Percentiles rank a stretch among this genome's conserved stretches.
Conservation (phyloP, 257 asterid genomes). For the Leptodermis oblonga region DNA sequence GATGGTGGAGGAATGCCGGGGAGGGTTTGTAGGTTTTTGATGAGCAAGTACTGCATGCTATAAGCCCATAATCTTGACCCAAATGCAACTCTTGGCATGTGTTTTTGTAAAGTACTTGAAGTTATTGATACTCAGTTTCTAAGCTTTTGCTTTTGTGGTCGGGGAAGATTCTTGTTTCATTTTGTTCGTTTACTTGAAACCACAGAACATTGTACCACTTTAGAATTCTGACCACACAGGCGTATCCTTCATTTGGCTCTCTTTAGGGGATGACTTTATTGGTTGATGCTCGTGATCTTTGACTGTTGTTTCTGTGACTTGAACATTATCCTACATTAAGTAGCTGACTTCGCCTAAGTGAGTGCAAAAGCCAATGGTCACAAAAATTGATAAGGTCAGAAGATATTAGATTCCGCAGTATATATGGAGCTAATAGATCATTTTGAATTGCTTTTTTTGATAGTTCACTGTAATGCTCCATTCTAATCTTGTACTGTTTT, state of each 20-base stretch:
- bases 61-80: neutral
- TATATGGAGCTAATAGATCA: neutral
- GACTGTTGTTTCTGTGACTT: neutral
- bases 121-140: neutral
- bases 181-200: neutral
- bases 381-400: neutral
- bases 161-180: neutral
- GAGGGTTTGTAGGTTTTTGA: neutral
- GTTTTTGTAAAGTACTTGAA: neutral
- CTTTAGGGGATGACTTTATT: neutral
- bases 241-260: neutral
- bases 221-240: neutral
- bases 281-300: neutral
- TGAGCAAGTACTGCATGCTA: neutral
- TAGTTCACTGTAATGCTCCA: neutral
- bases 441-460: neutral
- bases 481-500: neutral
- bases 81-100: neutral
- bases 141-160: neutral
- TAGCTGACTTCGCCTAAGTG: constrained; percentile 1
- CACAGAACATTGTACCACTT: neutral
- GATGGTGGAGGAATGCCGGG: neutral
- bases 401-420: neutral
- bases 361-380: neutral
- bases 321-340: neutral